Conservation (phyloP, 2,329 filamentous ascomycete species). For the Cordyceps fumosorosea region DNA sequence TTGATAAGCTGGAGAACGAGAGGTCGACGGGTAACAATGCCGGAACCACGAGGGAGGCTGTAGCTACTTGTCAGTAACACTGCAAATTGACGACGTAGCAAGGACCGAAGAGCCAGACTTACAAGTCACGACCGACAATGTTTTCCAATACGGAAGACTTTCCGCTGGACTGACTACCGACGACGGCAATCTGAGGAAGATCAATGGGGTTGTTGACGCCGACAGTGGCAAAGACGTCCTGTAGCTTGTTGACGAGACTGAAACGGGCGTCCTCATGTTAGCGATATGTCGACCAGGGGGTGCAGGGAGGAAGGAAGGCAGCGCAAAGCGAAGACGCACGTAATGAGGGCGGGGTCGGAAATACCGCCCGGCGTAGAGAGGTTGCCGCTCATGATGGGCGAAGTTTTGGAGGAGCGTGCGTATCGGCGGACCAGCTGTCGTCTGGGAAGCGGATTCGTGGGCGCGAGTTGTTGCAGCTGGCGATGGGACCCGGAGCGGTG, state of each 20-base stretch:
- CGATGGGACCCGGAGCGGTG: slow-evolving; percentile 10
- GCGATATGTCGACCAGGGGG: slow-evolving; percentile 12
- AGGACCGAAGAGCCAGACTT: slow-evolving; percentile 35
- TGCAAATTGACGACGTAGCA: slow-evolving; percentile 10
- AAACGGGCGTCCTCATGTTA: background rate
- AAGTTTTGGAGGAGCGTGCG: background rate
- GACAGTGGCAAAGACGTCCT: slow-evolving; percentile 98
- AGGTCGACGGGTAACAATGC: slow-evolving; percentile 92
- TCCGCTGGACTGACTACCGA: slow-evolving; percentile 96
- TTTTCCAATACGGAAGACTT: slow-evolving; percentile 99
- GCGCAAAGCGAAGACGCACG: slow-evolving; percentile 34
- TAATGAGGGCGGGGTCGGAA: slow-evolving; percentile 60
- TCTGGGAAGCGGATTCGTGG: background rate
- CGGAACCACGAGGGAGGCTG: slow-evolving; percentile 92
- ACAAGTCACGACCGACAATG: slow-evolving; percentile 98
- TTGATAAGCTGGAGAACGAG: slow-evolving; percentile 98
- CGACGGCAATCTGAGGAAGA: slow-evolving; percentile 94
- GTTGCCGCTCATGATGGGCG: slow-evolving; percentile 27
- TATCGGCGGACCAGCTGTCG: slow-evolving; percentile 8
- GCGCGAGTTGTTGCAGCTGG: background rate
- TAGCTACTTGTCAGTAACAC: slow-evolving; percentile 16
- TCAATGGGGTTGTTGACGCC: slow-evolving; percentile 99
- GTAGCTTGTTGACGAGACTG: slow-evolving; percentile 93
- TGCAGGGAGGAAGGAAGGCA: background rate
- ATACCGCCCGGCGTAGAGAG: slow-evolving; percentile 49